Conservation (phyloP, 2,329 filamentous ascomycete genomes). For the Botrytis fragariae region DNA sequence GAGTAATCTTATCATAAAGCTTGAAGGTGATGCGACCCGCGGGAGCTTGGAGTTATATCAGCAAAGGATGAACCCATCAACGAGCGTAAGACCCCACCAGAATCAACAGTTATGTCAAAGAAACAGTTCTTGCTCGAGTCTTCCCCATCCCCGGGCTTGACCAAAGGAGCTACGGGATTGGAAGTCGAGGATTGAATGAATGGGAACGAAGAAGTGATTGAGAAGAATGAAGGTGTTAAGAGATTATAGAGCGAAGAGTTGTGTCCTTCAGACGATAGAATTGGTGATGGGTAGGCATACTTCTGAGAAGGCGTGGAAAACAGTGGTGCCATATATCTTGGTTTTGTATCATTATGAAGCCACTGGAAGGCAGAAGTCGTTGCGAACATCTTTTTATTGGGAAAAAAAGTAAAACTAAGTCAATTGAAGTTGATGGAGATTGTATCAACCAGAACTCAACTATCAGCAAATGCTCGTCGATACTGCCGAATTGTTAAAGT, state of each 20-base stretch:
- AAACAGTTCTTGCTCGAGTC: constrained; percentile 13
- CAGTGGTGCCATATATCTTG: constrained; percentile 8
- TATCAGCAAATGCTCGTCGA: background rate
- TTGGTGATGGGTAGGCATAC: constrained; percentile 2
- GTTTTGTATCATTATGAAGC: constrained; percentile 3
- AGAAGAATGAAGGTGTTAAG: constrained; percentile 15
- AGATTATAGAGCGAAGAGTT: constrained; percentile 11
- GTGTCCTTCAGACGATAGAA: background rate
- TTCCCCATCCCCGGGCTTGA: background rate
- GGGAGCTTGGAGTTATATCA: background rate
- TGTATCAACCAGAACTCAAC: background rate
- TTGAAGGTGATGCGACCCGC: constrained; percentile 82
- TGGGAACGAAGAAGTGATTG: constrained; percentile 7
- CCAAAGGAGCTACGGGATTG: background rate
- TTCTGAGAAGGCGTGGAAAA: constrained; percentile 6
- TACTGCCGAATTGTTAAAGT: background rate
- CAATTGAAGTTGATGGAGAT: background rate
- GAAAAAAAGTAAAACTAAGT: background rate
- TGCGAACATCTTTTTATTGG: constrained; percentile 1
- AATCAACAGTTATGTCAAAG: constrained; percentile 17
- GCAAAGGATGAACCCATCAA: background rate
- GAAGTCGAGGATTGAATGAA: constrained; percentile 11
- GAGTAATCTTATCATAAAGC: constrained; percentile 75
- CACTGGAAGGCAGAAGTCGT: constrained; percentile 12
- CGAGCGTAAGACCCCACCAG: background rate